These are phyloP conservation scores for Miscanthus lutarioriparius DNA, from an alignment of 176 grass and related monocot genomes.

Conservation along the genomic window DNA sequence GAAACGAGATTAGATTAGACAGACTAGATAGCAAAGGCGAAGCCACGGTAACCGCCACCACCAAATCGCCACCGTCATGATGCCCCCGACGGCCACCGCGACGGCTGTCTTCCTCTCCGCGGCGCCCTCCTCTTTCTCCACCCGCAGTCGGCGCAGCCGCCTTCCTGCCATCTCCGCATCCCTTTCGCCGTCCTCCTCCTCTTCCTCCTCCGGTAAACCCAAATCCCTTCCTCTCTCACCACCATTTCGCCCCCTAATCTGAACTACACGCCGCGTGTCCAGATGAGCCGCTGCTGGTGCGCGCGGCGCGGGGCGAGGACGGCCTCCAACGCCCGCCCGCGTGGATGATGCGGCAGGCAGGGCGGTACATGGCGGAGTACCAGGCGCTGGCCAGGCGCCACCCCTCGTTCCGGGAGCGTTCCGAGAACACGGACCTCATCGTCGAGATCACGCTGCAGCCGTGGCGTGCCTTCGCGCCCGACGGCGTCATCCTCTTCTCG, in stretches of 20 bases:
- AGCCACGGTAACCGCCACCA: background rate
- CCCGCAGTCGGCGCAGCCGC: slow-evolving; percentile 3
- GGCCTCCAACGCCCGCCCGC: slow-evolving; percentile 70
- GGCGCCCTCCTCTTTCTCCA: slow-evolving; percentile 9
- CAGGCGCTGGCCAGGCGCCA: slow-evolving; percentile 83
- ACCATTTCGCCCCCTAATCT: slow-evolving; percentile 33
- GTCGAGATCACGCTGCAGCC: slow-evolving; percentile 96
- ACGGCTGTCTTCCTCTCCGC: slow-evolving; percentile 33
- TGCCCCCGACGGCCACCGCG: slow-evolving; percentile 12
- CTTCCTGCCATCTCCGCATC: slow-evolving; percentile 27
- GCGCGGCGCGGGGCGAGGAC: slow-evolving; percentile 71
- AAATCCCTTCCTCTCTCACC: background rate
- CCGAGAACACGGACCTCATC: slow-evolving; percentile 88
- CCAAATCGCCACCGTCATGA: background rate
- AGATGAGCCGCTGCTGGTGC: slow-evolving; percentile 87
- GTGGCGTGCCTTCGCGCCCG: slow-evolving; percentile 81
- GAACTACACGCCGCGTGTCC: slow-evolving; percentile 9
- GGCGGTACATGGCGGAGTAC: slow-evolving; percentile 94
- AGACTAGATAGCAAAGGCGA: slow-evolving; percentile 23
- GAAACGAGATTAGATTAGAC: slow-evolving; percentile 4
- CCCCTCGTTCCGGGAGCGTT: slow-evolving; percentile 89
- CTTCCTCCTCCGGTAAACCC: slow-evolving; percentile 36
- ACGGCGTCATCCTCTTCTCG: slow-evolving; percentile 96
- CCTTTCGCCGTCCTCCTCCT: slow-evolving; percentile 15
- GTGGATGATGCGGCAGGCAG: slow-evolving; percentile 99